Conservation (phyloP, 2,329 filamentous ascomycete genomes). For the Trichoderma sp. region DNA sequence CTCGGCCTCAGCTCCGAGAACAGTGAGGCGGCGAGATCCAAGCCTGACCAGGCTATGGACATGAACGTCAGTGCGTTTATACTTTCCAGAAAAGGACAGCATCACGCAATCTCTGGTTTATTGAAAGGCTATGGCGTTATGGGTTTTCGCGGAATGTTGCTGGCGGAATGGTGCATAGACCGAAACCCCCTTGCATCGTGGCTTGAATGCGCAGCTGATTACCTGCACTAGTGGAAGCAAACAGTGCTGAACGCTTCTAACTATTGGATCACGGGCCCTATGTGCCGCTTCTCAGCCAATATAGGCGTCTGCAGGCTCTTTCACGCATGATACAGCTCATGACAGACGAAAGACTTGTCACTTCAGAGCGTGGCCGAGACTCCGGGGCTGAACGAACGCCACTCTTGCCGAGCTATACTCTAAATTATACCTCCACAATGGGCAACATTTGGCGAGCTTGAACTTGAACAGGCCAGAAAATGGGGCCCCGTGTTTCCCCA, state of each 20-base stretch:
- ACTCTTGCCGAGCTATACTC: background rate
- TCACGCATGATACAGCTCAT: background rate
- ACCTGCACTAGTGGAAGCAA: background rate
- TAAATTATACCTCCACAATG: background rate
- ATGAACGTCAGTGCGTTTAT: background rate
- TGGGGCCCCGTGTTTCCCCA: background rate
- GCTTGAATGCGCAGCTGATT: background rate
- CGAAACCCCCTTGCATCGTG: background rate
- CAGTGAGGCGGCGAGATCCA: background rate
- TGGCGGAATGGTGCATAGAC: background rate
- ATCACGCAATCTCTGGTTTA: background rate
- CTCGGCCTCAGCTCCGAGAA: background rate
- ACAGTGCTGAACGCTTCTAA: background rate
- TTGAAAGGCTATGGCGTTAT: background rate
- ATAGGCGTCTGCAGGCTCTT: background rate
- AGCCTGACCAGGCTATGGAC: background rate
- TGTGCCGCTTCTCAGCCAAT: background rate
- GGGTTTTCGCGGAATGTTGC: background rate
- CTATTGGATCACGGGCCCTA: background rate
- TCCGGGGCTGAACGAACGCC: background rate
- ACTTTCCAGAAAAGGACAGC: background rate
- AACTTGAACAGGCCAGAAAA: background rate
- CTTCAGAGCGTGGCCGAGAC: background rate
- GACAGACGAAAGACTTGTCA: background rate
- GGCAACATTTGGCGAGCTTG: background rate